phyloP scores from a whole-genome alignment of 176 grass and related monocot genomes.

The Bothriochloa decipiens region DNA sequence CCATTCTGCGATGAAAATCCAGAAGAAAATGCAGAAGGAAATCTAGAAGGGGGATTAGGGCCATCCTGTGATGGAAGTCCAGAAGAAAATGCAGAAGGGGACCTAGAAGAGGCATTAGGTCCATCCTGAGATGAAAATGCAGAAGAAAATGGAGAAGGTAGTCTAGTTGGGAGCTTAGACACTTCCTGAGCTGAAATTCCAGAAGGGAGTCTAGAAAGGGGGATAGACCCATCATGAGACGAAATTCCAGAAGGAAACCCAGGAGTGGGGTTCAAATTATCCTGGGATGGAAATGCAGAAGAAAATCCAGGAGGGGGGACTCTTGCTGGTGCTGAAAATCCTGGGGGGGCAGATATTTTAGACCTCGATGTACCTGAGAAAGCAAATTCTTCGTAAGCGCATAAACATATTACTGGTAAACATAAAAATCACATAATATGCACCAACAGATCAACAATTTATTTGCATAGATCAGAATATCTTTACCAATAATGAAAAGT shows the following conservation, averaged over 20 bases:
- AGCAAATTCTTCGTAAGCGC: conserved; percentile 22
- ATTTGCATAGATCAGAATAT: background rate
- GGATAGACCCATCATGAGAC: conserved; percentile 26
- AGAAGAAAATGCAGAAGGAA: conserved; percentile 41
- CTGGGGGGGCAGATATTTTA: conserved; percentile 56
- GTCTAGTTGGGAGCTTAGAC: conserved; percentile 41
- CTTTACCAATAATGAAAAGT: conserved; percentile 22
- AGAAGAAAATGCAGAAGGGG: conserved; percentile 38
- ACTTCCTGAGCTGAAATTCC: conserved; percentile 63
- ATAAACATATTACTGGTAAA: conserved; percentile 28
- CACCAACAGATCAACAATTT: conserved; percentile 15
- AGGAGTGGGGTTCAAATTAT: conserved; percentile 50
- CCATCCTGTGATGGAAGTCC: conserved; percentile 62
- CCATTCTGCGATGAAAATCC: conserved; percentile 51
- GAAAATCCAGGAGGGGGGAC: conserved; percentile 63
- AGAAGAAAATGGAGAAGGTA: conserved; percentile 43
- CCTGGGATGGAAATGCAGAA: conserved; percentile 54
- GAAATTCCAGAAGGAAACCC: conserved; percentile 52
- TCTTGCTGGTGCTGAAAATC: conserved; percentile 60
- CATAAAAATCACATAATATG: conserved; percentile 37
- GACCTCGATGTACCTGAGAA: conserved; percentile 50
- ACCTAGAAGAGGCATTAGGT: conserved; percentile 8
- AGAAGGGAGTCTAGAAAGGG: conserved; percentile 37
- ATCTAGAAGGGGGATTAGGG: conserved; percentile 47
- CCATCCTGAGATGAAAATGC: conserved; percentile 48